Percentiles rank a stretch among this genome's conserved stretches.
Conservation (phyloP, 352 stramenopile species). For the Phytophthora aleatoria region DNA sequence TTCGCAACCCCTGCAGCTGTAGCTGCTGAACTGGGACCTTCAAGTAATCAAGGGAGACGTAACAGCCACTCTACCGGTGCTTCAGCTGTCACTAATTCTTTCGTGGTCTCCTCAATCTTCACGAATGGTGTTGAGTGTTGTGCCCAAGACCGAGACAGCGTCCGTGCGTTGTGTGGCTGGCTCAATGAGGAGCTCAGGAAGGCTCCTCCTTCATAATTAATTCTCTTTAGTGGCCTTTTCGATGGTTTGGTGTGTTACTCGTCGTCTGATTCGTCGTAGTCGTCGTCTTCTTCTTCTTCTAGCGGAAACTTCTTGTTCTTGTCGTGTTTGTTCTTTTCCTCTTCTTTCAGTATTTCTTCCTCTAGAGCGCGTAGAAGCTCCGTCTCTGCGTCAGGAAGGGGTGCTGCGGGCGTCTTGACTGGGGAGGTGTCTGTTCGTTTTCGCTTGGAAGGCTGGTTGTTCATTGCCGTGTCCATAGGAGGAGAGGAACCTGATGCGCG, state of each 20-base stretch:
- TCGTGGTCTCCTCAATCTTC: slow-evolving; percentile 38
- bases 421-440: neutral
- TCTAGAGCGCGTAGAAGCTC: slow-evolving; percentile 44
- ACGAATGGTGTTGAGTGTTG: slow-evolving; percentile 54
- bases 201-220: neutral
- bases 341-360: slow-evolving; percentile 38
- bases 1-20: slow-evolving; percentile 15
- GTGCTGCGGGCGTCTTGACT: neutral
- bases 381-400: slow-evolving; percentile 24
- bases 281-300: slow-evolving; percentile 40
- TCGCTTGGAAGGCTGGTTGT: neutral
- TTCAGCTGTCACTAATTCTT: slow-evolving; percentile 11
- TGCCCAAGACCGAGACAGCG: slow-evolving; percentile 48
- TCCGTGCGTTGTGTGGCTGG: slow-evolving; percentile 42
- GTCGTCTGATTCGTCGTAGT: slow-evolving; percentile 42
- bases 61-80: slow-evolving; percentile 5
- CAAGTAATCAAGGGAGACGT: slow-evolving; percentile 4
- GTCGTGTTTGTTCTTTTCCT: slow-evolving; percentile 16
- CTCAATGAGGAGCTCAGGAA: slow-evolving; percentile 59
- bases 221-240: neutral
- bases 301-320: slow-evolving; percentile 10
- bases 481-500: neutral
- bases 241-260: slow-evolving; percentile 2
- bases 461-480: neutral
- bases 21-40: slow-evolving; percentile 4